phyloP scores from a whole-genome alignment of 225 moss, liverwort and hornwort species.

The Pseudisothecium myosuroides region DNA sequence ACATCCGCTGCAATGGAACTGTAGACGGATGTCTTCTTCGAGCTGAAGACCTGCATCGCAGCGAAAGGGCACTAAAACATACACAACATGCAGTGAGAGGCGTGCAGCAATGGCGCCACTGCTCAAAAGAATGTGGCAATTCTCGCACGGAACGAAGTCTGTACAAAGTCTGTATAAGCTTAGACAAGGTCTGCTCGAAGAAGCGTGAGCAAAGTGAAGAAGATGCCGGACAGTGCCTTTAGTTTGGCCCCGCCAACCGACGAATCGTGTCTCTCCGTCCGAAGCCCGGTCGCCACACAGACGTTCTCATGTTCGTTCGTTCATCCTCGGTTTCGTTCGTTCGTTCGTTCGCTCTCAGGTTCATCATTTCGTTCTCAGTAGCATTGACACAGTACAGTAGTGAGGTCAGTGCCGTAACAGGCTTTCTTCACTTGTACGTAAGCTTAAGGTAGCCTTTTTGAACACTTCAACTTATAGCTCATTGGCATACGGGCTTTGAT shows the following conservation, averaged over 20 bases:
- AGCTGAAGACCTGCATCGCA: neutral
- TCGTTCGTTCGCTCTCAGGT: neutral
- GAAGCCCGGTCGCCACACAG: neutral
- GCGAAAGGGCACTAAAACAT: neutral
- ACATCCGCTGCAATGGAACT: neutral
- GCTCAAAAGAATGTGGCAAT: neutral
- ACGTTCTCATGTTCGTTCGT: neutral
- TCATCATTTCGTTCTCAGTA: neutral
- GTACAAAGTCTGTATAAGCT: too few relatives aligned
- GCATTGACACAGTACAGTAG: neutral
- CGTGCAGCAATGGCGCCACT: neutral
- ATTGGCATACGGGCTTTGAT: neutral
- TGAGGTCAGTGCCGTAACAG: neutral
- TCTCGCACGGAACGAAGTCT: too few relatives aligned
- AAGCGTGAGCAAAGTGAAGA: neutral
- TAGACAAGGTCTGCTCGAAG: neutral
- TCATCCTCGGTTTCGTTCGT: neutral
- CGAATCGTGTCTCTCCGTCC: neutral
- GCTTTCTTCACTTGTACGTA: neutral
- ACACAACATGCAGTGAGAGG: neutral
- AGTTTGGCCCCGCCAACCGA: neutral
- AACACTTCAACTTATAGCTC: neutral
- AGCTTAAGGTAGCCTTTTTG: neutral
- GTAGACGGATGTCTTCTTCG: neutral
- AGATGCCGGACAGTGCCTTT: neutral